Evolutionary conservation across 2,329 filamentous ascomycete species (phyloP), one percentile per base, ranked within the genome.

Genomic region (Penicillium occitanis): DNA sequence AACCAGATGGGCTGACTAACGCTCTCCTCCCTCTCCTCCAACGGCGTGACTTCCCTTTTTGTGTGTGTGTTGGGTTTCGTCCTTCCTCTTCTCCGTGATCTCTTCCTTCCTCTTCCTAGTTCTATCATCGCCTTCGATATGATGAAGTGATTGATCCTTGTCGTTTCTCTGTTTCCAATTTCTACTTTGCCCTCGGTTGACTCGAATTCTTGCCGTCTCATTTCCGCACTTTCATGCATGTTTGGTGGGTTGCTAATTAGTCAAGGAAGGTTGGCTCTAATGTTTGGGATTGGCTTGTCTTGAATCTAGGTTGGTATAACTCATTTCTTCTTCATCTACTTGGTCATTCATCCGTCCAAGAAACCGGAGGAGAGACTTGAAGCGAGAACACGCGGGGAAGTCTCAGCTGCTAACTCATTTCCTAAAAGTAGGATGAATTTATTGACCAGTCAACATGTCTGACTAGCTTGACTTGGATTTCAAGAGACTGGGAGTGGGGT

Each of bases 11-110:
- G 57, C 57, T 60, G 57, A 60, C 37, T 46, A 57, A 57, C 33
- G 25, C 19, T 3, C 53, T 22, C 50, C 50, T 42, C 35, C 55
- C n/a, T 22, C 25, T 55, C 50, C n/a, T 22, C 28, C 22, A 59
- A 59, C 25, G 35, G 57, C 57, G 35, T 44, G 40, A 60, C 57
- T 60, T 60, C 40, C 37, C 37, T 28, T 60, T n/a, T 30, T 46
- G 57, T 60, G 22, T 37, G 22, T 37, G 8, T 28, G 17, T 35
- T 58, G 33, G n/a, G 35, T 22, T 40, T 22, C 51, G 35, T 22
- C 55, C 22, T 58, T 44, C 37, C 8, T 14, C n/a, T n/a, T 44
- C 57, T 33, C 14, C 35, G 17, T 13, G 2, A 37, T 14, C 30
- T 57, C 51, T 22, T 17, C n/a, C n/a, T 40, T 11, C n/a, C 11